phyloP scores from a whole-genome alignment of 345 rosid genomes.

The Gynandropsis gynandra region DNA sequence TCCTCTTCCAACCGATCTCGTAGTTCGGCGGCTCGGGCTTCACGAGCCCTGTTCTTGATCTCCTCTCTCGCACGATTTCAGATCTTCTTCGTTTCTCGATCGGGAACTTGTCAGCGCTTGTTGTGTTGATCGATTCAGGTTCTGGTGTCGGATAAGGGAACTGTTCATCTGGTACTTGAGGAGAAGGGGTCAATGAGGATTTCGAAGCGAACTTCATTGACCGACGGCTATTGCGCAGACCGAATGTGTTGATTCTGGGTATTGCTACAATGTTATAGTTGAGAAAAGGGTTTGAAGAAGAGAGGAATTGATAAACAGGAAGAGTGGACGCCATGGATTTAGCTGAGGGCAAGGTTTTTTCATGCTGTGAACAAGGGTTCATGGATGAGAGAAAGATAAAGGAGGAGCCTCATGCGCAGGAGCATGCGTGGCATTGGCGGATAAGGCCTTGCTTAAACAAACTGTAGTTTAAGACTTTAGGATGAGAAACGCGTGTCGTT shows the following conservation, averaged over 20 bases:
- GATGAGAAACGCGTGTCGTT: too few relatives aligned
- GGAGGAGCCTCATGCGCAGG: too few relatives aligned
- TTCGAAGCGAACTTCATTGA: background rate
- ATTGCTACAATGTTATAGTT: background rate
- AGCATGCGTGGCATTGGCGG: too few relatives aligned
- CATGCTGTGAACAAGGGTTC: too few relatives aligned
- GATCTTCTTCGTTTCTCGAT: conserved; percentile 65
- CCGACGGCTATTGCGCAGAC: background rate
- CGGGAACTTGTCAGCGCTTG: conserved; percentile 50
- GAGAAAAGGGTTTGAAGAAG: background rate
- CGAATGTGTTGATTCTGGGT: background rate
- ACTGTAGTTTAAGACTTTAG: too few relatives aligned
- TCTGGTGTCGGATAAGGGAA: conserved; percentile 33
- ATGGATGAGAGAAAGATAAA: too few relatives aligned
- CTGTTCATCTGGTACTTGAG: conserved; percentile 16
- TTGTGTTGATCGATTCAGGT: conserved; percentile 40
- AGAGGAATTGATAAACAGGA: conserved; percentile 13
- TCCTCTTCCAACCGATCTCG: conserved; percentile 84
- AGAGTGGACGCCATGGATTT: conserved; percentile 22
- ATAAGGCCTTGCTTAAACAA: too few relatives aligned
- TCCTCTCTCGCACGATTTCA: conserved; percentile 47
- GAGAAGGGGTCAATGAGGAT: conserved; percentile 12
- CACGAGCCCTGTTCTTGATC: conserved; percentile 26
- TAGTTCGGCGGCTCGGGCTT: conserved; percentile 66
- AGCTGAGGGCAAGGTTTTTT: too few relatives aligned